These are phyloP conservation scores for Stachybotrys chartarum DNA, from an alignment of 2,329 filamentous ascomycete genomes.

Conservation along the genomic window DNA sequence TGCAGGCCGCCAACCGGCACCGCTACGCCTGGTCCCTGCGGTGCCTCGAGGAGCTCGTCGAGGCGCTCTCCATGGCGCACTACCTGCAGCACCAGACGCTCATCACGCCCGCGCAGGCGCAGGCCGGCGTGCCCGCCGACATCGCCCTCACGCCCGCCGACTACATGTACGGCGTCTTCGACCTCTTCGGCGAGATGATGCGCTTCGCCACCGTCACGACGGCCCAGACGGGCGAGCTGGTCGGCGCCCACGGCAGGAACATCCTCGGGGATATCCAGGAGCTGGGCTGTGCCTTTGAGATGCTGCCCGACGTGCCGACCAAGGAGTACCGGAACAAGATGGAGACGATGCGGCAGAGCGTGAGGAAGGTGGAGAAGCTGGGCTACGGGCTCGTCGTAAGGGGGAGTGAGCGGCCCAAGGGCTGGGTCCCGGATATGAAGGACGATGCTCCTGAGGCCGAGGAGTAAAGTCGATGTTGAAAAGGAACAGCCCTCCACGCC, in stretches of 20 bases:
- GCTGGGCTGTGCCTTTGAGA: conserved; percentile 70
- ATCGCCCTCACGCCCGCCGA: conserved; percentile 71
- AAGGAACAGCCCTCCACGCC: too few species aligned
- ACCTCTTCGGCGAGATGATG: conserved; percentile 95
- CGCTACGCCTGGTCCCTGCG: conserved; percentile 76
- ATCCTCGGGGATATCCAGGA: conserved; percentile 77
- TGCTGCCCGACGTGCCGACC: conserved; percentile 52
- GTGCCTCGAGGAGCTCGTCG: conserved; percentile 89
- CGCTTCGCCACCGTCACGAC: conserved; percentile 86
- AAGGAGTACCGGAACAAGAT: conserved; percentile 68
- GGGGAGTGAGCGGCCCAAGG: conserved; percentile 80
- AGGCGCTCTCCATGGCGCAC: conserved; percentile 81
- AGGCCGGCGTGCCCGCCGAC: conserved; percentile 37
- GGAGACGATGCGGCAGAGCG: conserved; percentile 77
- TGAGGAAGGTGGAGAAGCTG: conserved; percentile 88
- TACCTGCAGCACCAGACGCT: conserved; percentile 75
- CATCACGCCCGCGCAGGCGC: conserved; percentile 59
- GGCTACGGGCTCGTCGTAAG: conserved; percentile 83
- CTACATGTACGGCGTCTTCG: conserved; percentile 85
- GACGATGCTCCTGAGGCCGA: conserved; percentile 23
- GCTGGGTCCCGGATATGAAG: conserved; percentile 78
- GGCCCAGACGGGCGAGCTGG: conserved; percentile 59
- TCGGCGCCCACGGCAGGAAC: conserved; percentile 36
- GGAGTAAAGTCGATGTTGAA: not conserved
- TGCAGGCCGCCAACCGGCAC: conserved; percentile 71